A percentile compares a stretch with the other conserved stretches of the same genome.
These are phyloP conservation scores for Arabis alpina DNA, from an alignment of 345 rosid species.

Conservation along the genomic window DNA sequence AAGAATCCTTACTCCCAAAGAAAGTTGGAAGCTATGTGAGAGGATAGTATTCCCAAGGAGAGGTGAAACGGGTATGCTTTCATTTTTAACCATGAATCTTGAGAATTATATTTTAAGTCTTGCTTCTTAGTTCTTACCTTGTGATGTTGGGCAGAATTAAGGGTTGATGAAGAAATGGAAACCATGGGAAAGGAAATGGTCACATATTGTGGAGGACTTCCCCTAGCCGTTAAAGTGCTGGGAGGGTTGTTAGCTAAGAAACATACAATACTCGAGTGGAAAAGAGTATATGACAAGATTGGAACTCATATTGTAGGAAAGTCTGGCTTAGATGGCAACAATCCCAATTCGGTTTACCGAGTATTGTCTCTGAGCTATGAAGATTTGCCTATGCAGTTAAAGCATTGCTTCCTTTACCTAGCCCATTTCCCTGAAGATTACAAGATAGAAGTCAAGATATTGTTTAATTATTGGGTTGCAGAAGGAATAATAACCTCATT, in stretches of 20 bases:
- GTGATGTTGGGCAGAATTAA: neutral
- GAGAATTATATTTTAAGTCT: neutral
- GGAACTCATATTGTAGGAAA: neutral
- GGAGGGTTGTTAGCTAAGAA: conserved; percentile 36
- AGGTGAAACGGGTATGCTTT: conserved; percentile 34
- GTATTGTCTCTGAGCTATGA: conserved; percentile 35
- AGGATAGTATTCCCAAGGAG: conserved; percentile 37
- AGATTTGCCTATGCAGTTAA: conserved; percentile 17
- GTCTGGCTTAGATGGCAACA: conserved; percentile 15
- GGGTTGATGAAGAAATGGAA: conserved; percentile 19
- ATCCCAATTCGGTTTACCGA: neutral
- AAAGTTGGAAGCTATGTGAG: conserved; percentile 51
- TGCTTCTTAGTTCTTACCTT: neutral
- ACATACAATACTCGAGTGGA: conserved; percentile 18
- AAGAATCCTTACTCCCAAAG: conserved; percentile 15
- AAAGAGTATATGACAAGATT: conserved; percentile 25
- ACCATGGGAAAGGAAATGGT: conserved; percentile 26
- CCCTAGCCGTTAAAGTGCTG: conserved; percentile 20
- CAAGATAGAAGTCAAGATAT: conserved; percentile 25
- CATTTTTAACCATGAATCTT: neutral
- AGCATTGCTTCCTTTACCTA: conserved; percentile 38
- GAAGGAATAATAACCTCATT: conserved; percentile 33
- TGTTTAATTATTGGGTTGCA: conserved; percentile 48
- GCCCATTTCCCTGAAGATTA: conserved; percentile 34
- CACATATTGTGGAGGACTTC: conserved; percentile 32